Evolutionary conservation across 345 rosid species (phyloP), one percentile per base, ranked within the genome.

Genomic region (Rhodamnia rubescens): DNA sequence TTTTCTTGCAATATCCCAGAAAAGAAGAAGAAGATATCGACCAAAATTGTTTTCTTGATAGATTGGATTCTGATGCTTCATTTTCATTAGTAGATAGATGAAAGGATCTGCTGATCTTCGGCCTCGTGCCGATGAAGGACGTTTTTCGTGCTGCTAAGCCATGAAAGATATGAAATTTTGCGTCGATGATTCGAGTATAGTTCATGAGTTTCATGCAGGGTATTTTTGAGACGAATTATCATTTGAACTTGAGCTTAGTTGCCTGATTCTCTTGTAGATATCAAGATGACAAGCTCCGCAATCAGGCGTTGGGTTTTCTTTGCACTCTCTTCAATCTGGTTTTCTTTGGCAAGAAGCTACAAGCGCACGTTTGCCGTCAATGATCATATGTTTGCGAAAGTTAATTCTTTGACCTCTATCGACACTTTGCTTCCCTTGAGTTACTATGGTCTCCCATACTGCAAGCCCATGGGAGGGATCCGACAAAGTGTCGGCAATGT

Each of bases 361-460:
- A 93, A 94, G 96, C 93, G 88, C 82, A 95, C 96, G 1, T 95
- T 93, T 88, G 85, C 89, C 11, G 83, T 88, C 4, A 93, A 94
- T 12, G 95, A 94, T 11, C 0, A 52, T 8, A 90, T 97, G 78
- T n/a, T 4, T 21, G 95, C 95, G 42, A 94, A 95, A 89, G 95
- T 97, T 27, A 95, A 93, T 87, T 95, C 98, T 24, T 88, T 97
- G 89, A 97, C 99, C n/a, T 97, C 99, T 32, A 93, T 95, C 16
- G 94, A 89, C 56, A 93, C 96, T 0, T 94, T 91, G 96, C 95
- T 97, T 89, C 99, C 99, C 3, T 95, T 89, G 87, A 87, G 94
- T 90, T 97, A 93, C 87, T 95, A 97, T 61, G 93, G 93, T 86
- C 95, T 97, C 85, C 98, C 88, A 27, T 84, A 51, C 86, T 87